Evolutionary conservation across 1,284 basidiomycete species (phyloP), one percentile per base, ranked within the genome.

Genomic region (Coriolopsis trogii): DNA sequence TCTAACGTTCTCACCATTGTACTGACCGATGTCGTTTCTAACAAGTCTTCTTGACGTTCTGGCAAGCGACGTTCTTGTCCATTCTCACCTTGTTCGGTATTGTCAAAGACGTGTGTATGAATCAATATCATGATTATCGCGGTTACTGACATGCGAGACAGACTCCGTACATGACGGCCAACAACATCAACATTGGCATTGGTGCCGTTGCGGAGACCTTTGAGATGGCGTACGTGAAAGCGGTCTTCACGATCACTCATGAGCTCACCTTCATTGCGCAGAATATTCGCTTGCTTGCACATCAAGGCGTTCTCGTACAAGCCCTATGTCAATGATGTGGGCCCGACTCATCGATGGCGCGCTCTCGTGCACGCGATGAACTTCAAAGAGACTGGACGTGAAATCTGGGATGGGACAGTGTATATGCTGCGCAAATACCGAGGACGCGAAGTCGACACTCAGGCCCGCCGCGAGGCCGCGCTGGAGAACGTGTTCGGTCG

Each of bases 31-130:
- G n/a, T 16, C 24, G 23, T 21, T n/a, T n/a, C n/a, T 58, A 10
- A 12, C 12, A 1, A 82, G 87, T 91, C 0, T 91, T 91, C 65
- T 72, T 91, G 31, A 89, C 86, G 12, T 91, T 92, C 63, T 91
- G 89, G 89, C 89, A 91, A 67, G 80, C 83, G 8, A 82, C 80
- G 0, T 73, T 82, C 36, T 74, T 91, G 15, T 81, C 81, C 3
- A 56, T 83, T 5, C 75, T 91, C n/a, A 78, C 76, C 33, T 74
- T 79, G 68, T 73, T 87, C 46, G 78, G 78, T 1, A 75, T 87
- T 3, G 80, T 92, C 58, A 89, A 89, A 69, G 78, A 82, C 63
- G 81, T 89, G 68, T 41, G 79, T n/a, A n/a, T n/a, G n/a, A n/a
- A n/a, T n/a, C n/a, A n/a, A n/a, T n/a, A n/a, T n/a, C n/a, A n/a